Evolutionary conservation across 2,329 filamentous ascomycete genomes (phyloP), one percentile per base, ranked within the genome.

Genomic region (Juglanconis juglandina): DNA sequence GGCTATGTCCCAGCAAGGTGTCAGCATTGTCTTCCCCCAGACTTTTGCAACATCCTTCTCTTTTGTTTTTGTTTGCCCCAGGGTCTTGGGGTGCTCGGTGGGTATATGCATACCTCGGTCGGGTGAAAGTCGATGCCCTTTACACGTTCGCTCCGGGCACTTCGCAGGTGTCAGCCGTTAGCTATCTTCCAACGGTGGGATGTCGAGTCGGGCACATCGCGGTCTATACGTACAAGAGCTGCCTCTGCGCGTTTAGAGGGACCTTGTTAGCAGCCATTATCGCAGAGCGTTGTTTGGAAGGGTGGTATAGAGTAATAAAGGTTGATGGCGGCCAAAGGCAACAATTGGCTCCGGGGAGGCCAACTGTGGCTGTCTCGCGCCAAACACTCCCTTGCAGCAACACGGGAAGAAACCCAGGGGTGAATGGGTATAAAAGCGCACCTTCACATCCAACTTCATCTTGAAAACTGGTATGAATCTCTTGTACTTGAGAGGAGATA

Each of bases 101-200:
- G 32, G 32, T 33, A n/a, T 33, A 93, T 91, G 91, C 94, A 97
- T 86, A 93, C 92, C 81, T 97, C 94, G 62, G 92, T 91, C 47
- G 92, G 93, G 75, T 98, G 94, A 76, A 97, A 98, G 81, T 98
- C 94, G 76, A 96, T 92, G 73, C 90, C 90, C 81, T 98, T 98
- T 68, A 98, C 94, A 79, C 94, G 89, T 85, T 98, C 92, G 71
- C 91, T 96, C 77, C 92, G 87, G 77, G 91, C 90, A 80, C 55
- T 58, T 37, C 17, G 33, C 39, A 50, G 35, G 47, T 58, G 48
- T 58, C 10, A 51, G 37, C 44, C 30, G 37, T 46, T 48, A 58
- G 32, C 32, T 46, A 30, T 35, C 14, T 6, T 32, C 4, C 10
- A 1, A 7, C 11, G 17, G 11, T 41, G 6, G n/a, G 17, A 32